phyloP scores from a whole-genome alignment of 352 stramenopile species.

The Phytophthora idaei region DNA sequence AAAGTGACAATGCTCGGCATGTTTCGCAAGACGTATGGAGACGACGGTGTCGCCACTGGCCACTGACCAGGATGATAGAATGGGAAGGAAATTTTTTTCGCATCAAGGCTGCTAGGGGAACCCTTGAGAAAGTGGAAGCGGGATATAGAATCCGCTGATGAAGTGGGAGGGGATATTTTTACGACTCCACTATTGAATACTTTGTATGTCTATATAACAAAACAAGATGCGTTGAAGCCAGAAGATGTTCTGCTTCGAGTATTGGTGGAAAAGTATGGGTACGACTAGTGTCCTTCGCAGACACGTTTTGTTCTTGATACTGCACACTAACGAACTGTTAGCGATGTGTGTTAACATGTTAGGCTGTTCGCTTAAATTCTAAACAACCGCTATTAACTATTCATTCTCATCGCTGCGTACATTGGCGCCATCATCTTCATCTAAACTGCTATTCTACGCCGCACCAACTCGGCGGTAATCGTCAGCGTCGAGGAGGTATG shows the following conservation, averaged over 20 bases:
- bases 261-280: neutral
- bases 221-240: neutral
- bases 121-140: neutral
- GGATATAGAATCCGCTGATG: neutral
- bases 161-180: neutral
- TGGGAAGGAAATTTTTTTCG: neutral
- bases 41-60: neutral
- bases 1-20: conserved; percentile 8
- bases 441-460: too few relatives aligned
- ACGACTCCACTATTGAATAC: neutral
- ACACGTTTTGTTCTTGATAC: too few relatives aligned
- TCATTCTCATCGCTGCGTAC: too few relatives aligned
- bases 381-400: too few relatives aligned
- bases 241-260: neutral
- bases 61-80: conserved; percentile 1
- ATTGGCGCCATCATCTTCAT: too few relatives aligned
- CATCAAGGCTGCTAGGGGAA: neutral
- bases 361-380: too few relatives aligned
- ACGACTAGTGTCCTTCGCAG: neutral
- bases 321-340: too few relatives aligned
- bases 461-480: too few relatives aligned
- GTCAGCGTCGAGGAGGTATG: too few relatives aligned
- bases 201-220: neutral
- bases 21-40: conserved; percentile 9
- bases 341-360: too few relatives aligned